phyloP scores from a whole-genome alignment of 371 early-diverging fungal genomes.

The Blakeslea trispora region DNA sequence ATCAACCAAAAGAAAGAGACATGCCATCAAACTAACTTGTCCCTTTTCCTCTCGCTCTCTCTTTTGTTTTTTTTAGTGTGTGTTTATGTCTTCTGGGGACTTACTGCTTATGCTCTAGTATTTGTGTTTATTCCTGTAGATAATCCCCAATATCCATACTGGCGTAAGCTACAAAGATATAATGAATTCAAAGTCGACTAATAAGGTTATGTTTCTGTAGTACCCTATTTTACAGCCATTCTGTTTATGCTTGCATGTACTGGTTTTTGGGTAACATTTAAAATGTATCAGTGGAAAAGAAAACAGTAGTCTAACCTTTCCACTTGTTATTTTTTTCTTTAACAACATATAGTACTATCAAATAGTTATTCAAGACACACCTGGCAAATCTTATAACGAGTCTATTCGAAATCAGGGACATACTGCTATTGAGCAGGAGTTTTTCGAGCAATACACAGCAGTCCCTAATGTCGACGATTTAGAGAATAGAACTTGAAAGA shows the following conservation, averaged over 20 bases:
- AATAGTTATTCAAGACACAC: constrained; percentile 39
- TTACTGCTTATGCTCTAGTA: constrained; percentile 37
- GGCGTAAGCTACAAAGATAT: constrained; percentile 29
- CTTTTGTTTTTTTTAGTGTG: constrained; percentile 13
- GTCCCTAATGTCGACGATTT: constrained; percentile 12
- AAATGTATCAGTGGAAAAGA: neutral
- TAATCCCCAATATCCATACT: constrained; percentile 44
- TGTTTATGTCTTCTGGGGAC: constrained; percentile 29
- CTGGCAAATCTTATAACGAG: constrained; percentile 42
- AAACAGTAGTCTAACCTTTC: neutral
- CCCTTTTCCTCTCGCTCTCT: neutral
- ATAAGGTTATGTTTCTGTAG: constrained; percentile 14
- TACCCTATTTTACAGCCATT: constrained; percentile 42
- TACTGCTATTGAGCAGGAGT: constrained; percentile 37
- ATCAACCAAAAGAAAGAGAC: neutral
- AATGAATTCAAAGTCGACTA: neutral
- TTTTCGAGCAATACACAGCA: constrained; percentile 28
- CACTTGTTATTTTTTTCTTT: neutral
- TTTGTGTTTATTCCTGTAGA: constrained; percentile 50
- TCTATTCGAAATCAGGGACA: constrained; percentile 37
- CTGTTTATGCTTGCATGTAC: constrained; percentile 30
- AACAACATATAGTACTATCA: constrained; percentile 34
- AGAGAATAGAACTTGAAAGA: no score
- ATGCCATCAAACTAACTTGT: neutral
- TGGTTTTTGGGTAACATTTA: constrained; percentile 38